These are phyloP conservation scores for Phaffomyces thermotolerans DNA, from an alignment of 805 yeast genomes.

Conservation along the genomic window DNA sequence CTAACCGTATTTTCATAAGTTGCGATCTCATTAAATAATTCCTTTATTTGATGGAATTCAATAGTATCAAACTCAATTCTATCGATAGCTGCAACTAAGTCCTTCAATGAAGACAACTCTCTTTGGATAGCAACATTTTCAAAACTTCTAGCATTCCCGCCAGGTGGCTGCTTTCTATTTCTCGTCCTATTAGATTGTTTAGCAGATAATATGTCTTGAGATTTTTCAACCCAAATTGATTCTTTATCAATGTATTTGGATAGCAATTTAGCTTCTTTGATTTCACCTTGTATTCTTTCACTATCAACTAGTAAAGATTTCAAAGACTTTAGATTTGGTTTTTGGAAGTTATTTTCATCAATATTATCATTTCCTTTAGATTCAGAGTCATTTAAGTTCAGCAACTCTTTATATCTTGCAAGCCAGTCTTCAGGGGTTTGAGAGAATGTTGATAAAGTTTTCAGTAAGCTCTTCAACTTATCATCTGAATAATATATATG, in stretches of 20 bases:
- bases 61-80: constrained; percentile 42
- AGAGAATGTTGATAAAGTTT: constrained; percentile 33
- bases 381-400: constrained; percentile 15
- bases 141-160: neutral
- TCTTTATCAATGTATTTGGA: constrained; percentile 37
- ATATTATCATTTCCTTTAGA: neutral
- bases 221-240: constrained; percentile 46
- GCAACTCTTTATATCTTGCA: constrained; percentile 32
- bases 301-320: constrained; percentile 46
- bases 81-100: constrained; percentile 40
- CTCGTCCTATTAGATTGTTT: constrained; percentile 36
- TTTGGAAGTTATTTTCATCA: constrained; percentile 16
- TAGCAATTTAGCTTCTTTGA: constrained; percentile 32
- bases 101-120: constrained; percentile 9
- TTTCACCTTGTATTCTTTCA: constrained; percentile 38
- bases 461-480: constrained; percentile 32
- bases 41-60: constrained; percentile 54
- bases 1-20: constrained; percentile 43
- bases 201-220: constrained; percentile 39
- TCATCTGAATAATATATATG: constrained; percentile 48
- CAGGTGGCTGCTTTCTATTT: constrained; percentile 9
- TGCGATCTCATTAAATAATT: constrained; percentile 44
- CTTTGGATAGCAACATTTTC: constrained; percentile 9
- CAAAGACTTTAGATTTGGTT: constrained; percentile 41
- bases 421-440: constrained; percentile 48